These are phyloP conservation scores for Nicotiana benthamiana DNA, from an alignment of 257 asterid genomes.

Conservation along the genomic window DNA sequence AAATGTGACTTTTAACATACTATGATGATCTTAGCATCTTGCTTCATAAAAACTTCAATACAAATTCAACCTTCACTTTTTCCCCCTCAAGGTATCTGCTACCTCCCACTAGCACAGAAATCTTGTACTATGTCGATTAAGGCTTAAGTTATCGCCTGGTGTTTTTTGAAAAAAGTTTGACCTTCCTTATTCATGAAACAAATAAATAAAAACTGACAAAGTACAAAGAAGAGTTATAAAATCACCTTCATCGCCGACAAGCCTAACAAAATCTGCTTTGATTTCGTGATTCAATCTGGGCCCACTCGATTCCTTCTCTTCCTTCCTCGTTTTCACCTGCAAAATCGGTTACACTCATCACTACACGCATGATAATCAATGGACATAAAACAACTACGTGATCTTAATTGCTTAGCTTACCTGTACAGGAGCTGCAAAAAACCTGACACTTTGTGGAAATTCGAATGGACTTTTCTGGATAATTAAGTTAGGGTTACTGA, in stretches of 20 bases:
- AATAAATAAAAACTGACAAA: neutral
- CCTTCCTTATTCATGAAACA: neutral
- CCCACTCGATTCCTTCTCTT: conserved; percentile 36
- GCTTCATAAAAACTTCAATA: neutral
- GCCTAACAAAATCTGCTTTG: conserved; percentile 49
- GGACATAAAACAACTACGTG: neutral
- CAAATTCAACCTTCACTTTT: no score
- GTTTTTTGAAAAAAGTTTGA: neutral
- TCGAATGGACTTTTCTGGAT: conserved; percentile 19
- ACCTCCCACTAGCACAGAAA: no score
- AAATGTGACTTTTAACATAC: neutral
- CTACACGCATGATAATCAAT: neutral
- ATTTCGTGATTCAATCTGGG: conserved; percentile 64
- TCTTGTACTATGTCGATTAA: no score
- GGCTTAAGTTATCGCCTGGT: no score
- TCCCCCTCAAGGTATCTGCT: no score
- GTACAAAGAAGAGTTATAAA: neutral
- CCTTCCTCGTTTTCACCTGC: conserved; percentile 40
- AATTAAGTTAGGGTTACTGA: conserved; percentile 11
- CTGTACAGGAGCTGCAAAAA: conserved; percentile 60
- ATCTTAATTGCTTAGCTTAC: conserved; percentile 19
- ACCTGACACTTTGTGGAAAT: conserved; percentile 36
- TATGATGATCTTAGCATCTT: neutral
- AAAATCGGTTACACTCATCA: neutral
- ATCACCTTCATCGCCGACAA: conserved; percentile 64